phyloP scores from a whole-genome alignment of 2,329 filamentous ascomycete species.

The Leptographium galeiforme region DNA sequence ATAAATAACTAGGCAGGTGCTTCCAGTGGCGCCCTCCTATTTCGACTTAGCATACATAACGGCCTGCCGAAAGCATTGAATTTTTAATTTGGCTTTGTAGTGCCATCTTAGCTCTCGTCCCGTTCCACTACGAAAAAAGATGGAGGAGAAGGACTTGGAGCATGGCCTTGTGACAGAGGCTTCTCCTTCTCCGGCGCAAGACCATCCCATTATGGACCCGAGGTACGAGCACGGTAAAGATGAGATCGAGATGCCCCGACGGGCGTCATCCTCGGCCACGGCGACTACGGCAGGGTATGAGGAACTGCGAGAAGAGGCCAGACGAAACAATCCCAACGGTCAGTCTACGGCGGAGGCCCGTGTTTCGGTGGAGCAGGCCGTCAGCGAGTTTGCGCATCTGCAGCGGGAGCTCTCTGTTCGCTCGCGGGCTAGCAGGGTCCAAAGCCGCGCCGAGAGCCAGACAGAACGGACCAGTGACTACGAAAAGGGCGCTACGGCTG shows the following conservation, averaged over 20 bases:
- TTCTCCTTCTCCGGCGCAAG: not conserved
- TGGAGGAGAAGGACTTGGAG: constrained; percentile 13
- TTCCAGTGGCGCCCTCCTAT: not conserved
- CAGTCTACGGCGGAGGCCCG: constrained; percentile 28
- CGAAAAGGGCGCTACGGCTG: constrained; percentile 33
- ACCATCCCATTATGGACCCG: not conserved
- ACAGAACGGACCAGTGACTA: constrained; percentile 28
- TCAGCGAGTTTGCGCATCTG: constrained; percentile 58
- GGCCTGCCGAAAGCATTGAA: not conserved
- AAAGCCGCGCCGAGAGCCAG: constrained; percentile 26
- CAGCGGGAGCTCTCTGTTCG: constrained; percentile 45
- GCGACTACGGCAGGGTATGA: constrained; percentile 19
- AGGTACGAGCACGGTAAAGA: constrained; percentile 7
- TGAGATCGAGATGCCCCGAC: constrained; percentile 10
- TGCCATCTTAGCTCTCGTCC: not conserved
- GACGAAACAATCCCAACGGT: constrained; percentile 34
- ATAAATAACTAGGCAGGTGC: not conserved
- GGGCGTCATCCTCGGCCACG: constrained; percentile 10
- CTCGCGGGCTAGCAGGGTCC: constrained; percentile 36
- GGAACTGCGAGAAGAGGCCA: constrained; percentile 25
- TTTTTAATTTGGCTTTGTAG: not conserved
- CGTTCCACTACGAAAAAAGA: not conserved
- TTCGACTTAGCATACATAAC: not conserved
- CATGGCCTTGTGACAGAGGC: constrained; percentile 4
- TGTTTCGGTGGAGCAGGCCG: constrained; percentile 53